Percentiles rank a stretch among this genome's conserved stretches.
Conservation (phyloP, 176 grass and related monocot species). For the Zea luxurians region DNA sequence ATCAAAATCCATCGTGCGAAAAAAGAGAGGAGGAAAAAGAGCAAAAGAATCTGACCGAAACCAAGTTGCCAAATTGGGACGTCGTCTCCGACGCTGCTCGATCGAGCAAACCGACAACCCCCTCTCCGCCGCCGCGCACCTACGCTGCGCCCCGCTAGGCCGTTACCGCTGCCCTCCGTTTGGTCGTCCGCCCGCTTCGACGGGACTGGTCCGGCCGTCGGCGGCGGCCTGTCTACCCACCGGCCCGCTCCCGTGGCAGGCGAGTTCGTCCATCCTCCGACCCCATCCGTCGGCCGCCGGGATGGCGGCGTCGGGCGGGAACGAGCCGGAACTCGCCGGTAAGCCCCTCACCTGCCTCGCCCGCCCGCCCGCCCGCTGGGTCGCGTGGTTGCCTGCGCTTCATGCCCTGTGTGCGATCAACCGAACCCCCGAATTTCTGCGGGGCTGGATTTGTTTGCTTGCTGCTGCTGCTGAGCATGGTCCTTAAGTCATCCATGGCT, state of each 20-base stretch:
- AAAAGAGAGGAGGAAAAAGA: too few relatives aligned
- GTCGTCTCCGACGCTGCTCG: neutral
- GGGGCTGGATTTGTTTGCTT: neutral
- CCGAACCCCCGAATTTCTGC: neutral
- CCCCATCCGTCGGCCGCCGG: neutral
- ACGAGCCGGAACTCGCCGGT: neutral
- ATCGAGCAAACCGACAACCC: neutral
- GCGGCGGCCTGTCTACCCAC: neutral
- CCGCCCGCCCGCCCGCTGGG: too few relatives aligned
- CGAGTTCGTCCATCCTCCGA: neutral
- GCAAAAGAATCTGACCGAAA: too few relatives aligned
- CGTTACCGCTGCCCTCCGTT: too few relatives aligned
- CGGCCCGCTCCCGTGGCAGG: neutral
- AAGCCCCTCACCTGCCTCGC: neutral
- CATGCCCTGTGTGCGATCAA: neutral
- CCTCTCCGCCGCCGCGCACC: neutral
- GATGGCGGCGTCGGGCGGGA: constrained; percentile 16
- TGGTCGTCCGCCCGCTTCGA: too few relatives aligned
- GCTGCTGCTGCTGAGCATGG: neutral
- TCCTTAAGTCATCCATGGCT: neutral
- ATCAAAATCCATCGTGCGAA: too few relatives aligned
- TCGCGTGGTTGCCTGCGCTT: neutral
- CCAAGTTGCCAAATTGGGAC: neutral
- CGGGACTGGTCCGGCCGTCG: neutral
- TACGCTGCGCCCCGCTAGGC: too few relatives aligned